A percentile compares a stretch with the other conserved stretches of the same genome.
Conservation (phyloP, 306 rosid genomes). For the Malus sieversii region DNA sequence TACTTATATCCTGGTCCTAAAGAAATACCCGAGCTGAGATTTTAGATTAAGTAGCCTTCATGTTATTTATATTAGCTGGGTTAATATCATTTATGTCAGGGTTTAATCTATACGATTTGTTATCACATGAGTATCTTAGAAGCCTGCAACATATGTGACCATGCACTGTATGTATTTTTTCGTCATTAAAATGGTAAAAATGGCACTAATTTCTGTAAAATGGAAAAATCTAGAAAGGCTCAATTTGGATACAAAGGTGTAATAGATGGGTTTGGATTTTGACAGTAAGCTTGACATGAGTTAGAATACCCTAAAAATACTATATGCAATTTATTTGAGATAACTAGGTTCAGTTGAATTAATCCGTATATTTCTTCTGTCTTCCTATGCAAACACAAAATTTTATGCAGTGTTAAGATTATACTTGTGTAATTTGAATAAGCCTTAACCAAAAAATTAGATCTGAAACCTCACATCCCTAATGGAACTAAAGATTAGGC, state of each 20-base stretch:
- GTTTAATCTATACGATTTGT: neutral
- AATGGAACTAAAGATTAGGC: neutral
- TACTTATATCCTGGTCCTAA: neutral
- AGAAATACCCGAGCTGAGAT: neutral
- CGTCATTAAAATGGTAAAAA: neutral
- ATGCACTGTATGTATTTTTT: neutral
- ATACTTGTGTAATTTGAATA: neutral
- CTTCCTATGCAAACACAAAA: neutral
- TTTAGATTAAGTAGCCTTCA: neutral
- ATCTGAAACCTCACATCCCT: neutral
- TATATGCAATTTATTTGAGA: neutral
- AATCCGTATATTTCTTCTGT: neutral
- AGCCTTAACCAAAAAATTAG: neutral
- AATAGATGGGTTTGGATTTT: neutral
- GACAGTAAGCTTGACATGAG: neutral
- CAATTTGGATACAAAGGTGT: neutral
- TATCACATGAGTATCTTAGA: neutral
- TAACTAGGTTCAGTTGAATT: neutral
- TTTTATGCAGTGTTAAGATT: neutral
- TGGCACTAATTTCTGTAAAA: neutral
- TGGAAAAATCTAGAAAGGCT: neutral
- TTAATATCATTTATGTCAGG: neutral
- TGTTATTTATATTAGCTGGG: neutral
- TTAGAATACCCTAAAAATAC: neutral
- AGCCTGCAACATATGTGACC: neutral